A percentile compares a stretch with the other conserved stretches of the same genome.
Conservation (phyloP, 2,329 filamentous ascomycete species). For the Botrytis fragariae region DNA sequence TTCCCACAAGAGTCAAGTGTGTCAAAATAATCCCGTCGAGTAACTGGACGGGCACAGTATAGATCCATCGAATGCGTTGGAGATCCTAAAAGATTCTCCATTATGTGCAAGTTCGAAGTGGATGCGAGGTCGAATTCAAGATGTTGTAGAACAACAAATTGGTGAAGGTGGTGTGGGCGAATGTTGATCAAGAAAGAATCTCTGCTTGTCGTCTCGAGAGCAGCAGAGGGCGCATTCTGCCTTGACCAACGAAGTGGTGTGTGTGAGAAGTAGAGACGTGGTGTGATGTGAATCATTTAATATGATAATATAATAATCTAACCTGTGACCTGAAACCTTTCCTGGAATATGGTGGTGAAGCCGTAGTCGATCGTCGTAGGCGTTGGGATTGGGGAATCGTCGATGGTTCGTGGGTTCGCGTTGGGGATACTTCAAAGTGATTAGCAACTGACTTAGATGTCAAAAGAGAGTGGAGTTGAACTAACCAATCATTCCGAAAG, state of each 20-base stretch:
- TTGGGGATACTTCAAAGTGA: background rate
- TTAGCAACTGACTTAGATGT: background rate
- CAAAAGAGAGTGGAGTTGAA: background rate
- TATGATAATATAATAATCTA: background rate
- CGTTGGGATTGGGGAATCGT: background rate
- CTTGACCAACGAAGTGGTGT: constrained; percentile 8
- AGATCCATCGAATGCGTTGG: constrained; percentile 8
- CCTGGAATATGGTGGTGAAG: constrained; percentile 11
- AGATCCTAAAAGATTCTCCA: constrained; percentile 15
- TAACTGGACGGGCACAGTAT: constrained; percentile 9
- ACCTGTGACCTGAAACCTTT: constrained; percentile 18
- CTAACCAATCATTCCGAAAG: background rate
- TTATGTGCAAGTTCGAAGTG: background rate
- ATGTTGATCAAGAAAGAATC: constrained; percentile 11
- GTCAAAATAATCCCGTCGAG: constrained; percentile 3
- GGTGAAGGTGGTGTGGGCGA: background rate
- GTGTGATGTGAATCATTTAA: background rate
- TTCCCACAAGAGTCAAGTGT: background rate
- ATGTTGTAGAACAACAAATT: constrained; percentile 1
- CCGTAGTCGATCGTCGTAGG: background rate
- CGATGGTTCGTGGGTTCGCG: background rate
- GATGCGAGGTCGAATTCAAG: background rate
- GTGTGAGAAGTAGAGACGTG: background rate
- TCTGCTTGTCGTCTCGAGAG: constrained; percentile 17
- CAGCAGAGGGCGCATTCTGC: constrained; percentile 15